Evolutionary conservation across 2,329 filamentous ascomycete species (phyloP).

Genomic region (Lecanicillium sp.): DNA sequence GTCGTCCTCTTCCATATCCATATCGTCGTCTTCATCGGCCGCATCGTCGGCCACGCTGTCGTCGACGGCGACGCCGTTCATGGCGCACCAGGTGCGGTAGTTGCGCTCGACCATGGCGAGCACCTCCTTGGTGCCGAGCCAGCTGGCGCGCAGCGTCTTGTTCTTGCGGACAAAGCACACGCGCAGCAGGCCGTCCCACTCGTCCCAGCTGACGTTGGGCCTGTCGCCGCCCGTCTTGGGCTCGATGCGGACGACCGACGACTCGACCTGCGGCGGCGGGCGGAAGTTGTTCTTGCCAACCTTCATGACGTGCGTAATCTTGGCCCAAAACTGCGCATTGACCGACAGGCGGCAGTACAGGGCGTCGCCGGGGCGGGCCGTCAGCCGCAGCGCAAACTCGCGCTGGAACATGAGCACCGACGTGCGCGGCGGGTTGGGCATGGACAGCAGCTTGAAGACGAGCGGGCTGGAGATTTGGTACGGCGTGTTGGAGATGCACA

Average conservation of each 20-base stretch:
- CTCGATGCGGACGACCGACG: slow-evolving; percentile 80
- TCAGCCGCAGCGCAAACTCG: slow-evolving; percentile 85
- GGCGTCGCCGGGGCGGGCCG: slow-evolving; percentile 79
- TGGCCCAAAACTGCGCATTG: slow-evolving; percentile 83
- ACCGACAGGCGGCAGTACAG: slow-evolving; percentile 87
- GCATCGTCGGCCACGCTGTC: slow-evolving; percentile 48
- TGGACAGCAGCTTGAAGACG: slow-evolving; percentile 80
- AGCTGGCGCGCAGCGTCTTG: slow-evolving; percentile 76
- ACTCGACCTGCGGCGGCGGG: slow-evolving; percentile 88
- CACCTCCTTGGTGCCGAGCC: slow-evolving; percentile 72
- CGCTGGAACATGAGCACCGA: slow-evolving; percentile 95
- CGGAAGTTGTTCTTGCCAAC: slow-evolving; percentile 96
- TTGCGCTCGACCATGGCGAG: slow-evolving; percentile 78
- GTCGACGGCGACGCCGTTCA: slow-evolving; percentile 73
- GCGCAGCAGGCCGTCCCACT: slow-evolving; percentile 84
- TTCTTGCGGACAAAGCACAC: slow-evolving; percentile 74
- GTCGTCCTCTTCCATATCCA: slow-evolving; percentile 28
- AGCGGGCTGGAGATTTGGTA: slow-evolving; percentile 85
- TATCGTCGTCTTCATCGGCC: slow-evolving; percentile 34
- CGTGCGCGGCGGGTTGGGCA: slow-evolving; percentile 71
- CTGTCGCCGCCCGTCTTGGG: slow-evolving; percentile 70
- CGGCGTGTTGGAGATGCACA: slow-evolving; percentile 65
- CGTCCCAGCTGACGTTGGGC: slow-evolving; percentile 85
- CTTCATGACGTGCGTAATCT: slow-evolving; percentile 70
- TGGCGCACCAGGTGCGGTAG: slow-evolving; percentile 83